A percentile compares a stretch with the other conserved stretches of the same genome.
phyloP scores from a whole-genome alignment of 352 stramenopile genomes.

The Globisporangium uncinulatum region DNA sequence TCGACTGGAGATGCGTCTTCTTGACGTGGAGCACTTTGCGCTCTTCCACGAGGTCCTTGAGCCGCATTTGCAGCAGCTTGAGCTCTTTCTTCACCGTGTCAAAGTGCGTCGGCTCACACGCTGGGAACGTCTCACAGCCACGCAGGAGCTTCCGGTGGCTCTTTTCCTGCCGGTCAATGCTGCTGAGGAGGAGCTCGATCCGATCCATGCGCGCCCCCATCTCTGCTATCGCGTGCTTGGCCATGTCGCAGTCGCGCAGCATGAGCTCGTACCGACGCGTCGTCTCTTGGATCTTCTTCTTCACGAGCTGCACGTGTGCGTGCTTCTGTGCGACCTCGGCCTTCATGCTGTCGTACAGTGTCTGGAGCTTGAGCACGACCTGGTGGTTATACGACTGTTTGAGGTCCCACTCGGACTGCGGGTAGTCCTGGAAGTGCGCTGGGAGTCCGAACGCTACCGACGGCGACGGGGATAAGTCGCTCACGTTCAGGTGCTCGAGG shows the following conservation, averaged over 20 bases:
- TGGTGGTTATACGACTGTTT: slow-evolving; percentile 77
- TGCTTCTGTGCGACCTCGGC: slow-evolving; percentile 60
- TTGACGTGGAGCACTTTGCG: slow-evolving; percentile 61
- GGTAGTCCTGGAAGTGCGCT: slow-evolving; percentile 73
- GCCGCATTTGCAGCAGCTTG: slow-evolving; percentile 58
- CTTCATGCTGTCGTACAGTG: slow-evolving; percentile 58
- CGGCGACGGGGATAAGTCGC: slow-evolving; percentile 18
- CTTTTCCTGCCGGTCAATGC: slow-evolving; percentile 70
- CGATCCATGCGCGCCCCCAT: slow-evolving; percentile 66
- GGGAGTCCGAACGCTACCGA: slow-evolving; percentile 55
- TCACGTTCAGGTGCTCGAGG: slow-evolving; percentile 12
- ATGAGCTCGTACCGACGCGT: slow-evolving; percentile 48
- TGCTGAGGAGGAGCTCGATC: slow-evolving; percentile 53
- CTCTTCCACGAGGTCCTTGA: slow-evolving; percentile 64
- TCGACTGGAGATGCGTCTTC: slow-evolving; percentile 48
- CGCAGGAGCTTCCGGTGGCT: slow-evolving; percentile 62
- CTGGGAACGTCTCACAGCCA: slow-evolving; percentile 57
- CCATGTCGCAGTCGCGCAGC: slow-evolving; percentile 78
- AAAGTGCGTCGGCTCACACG: slow-evolving; percentile 53
- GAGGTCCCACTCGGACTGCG: slow-evolving; percentile 71
- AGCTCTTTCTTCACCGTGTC: slow-evolving; percentile 64
- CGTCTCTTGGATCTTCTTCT: slow-evolving; percentile 60
- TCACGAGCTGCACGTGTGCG: slow-evolving; percentile 46
- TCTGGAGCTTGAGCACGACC: slow-evolving; percentile 72
- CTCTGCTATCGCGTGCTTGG: slow-evolving; percentile 63